Conservation (phyloP, 768 basidiomycete species). For the Exsudoporus frostii region DNA sequence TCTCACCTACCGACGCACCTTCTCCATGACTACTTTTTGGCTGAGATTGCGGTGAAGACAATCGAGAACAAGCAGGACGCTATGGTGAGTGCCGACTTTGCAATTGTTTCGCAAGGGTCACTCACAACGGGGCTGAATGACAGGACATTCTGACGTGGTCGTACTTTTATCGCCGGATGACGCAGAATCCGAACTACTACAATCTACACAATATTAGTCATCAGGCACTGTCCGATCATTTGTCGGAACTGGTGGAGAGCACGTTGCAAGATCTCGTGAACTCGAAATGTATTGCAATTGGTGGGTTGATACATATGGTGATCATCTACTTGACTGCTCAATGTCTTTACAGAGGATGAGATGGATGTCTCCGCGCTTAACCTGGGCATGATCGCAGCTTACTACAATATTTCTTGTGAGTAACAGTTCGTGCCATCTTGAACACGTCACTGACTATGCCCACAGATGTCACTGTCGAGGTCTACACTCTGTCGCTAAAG, state of each 20-base stretch:
- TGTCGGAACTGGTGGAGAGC: conserved; percentile 93
- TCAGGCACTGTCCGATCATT: conserved; percentile 91
- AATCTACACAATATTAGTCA: conserved; percentile 94
- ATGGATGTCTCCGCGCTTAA: conserved; percentile 92
- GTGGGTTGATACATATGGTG: conserved; percentile 35
- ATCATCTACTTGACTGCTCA: not conserved
- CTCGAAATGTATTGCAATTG: conserved; percentile 93
- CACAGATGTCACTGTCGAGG: conserved; percentile 92
- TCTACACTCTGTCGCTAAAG: conserved; percentile 92
- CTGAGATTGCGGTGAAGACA: conserved; percentile 97
- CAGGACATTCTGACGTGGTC: conserved; percentile 98
- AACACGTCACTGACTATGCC: not conserved
- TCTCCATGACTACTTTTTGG: conserved; percentile 95
- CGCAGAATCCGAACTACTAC: conserved; percentile 95
- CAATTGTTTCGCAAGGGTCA: not conserved
- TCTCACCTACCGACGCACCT: conserved; percentile 87
- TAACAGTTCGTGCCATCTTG: conserved; percentile 4
- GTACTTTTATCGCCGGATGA: conserved; percentile 96
- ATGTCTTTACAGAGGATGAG: conserved; percentile 61
- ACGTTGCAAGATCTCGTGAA: conserved; percentile 89
- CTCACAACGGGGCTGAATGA: not conserved
- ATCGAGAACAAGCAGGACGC: conserved; percentile 99
- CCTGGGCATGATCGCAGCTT: conserved; percentile 97
- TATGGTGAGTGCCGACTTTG: conserved; percentile 53
- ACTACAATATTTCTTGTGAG: conserved; percentile 90